Conservation (phyloP, 441 rosid species). For the Sinapis alba region DNA sequence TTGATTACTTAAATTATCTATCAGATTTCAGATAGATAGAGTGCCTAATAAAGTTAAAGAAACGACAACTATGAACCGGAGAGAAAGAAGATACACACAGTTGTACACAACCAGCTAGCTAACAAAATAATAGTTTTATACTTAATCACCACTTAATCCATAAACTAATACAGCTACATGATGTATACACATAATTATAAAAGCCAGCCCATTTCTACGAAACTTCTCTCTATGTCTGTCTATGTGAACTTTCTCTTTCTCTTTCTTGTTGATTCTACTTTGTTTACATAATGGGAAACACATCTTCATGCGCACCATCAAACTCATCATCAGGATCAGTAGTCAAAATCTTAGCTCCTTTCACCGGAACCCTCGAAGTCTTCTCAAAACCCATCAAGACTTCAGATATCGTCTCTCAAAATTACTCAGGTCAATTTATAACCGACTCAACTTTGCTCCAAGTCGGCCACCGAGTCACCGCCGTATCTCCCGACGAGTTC, state of each 20-base stretch:
- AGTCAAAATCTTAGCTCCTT: conserved; percentile 40
- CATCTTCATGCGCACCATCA: conserved; percentile 38
- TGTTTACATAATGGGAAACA: conserved; percentile 39
- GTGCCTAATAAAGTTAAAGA: conserved; percentile 26
- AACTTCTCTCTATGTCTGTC: neutral
- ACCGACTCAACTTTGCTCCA: conserved; percentile 42
- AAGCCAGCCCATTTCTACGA: conserved; percentile 25
- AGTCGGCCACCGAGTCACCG: conserved; percentile 36
- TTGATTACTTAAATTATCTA: conserved; percentile 11
- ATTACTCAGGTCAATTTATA: conserved; percentile 24
- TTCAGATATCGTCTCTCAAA: conserved; percentile 31
- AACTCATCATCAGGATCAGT: conserved; percentile 29
- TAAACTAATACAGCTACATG: conserved; percentile 25
- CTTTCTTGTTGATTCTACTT: conserved; percentile 10
- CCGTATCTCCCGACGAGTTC: conserved; percentile 27
- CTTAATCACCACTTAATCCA: conserved; percentile 25
- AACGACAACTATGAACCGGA: conserved; percentile 36
- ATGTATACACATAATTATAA: conserved; percentile 19
- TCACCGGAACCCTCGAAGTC: conserved; percentile 29
- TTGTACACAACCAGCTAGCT: conserved; percentile 40
- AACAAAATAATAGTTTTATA: neutral
- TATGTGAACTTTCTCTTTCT: neutral
- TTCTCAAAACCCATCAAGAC: conserved; percentile 39
- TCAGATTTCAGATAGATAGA: conserved; percentile 19
- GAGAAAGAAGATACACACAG: conserved; percentile 34